Evolutionary conservation across 2,329 filamentous ascomycete species (phyloP).

Genomic region (Fusarium oligoseptatum): DNA sequence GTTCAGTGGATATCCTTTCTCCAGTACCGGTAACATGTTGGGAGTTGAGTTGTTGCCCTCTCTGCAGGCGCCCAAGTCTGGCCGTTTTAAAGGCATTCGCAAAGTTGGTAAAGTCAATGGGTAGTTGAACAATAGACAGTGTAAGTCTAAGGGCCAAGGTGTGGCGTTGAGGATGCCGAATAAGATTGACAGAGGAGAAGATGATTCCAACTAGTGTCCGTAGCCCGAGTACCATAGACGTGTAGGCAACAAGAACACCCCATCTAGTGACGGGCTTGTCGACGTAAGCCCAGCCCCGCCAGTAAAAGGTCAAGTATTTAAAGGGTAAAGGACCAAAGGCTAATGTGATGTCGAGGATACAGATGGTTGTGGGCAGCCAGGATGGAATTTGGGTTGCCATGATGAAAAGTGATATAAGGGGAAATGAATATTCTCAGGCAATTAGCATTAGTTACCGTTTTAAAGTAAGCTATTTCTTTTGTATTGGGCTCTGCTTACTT

Average conservation of each 20-base stretch:
- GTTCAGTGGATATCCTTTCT: not conserved
- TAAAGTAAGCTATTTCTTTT: not conserved
- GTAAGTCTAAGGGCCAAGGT: not conserved
- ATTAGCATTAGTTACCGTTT: not conserved
- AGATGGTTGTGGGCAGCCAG: not conserved
- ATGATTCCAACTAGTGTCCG: not conserved
- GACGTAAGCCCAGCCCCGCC: not conserved
- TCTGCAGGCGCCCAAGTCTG: not conserved
- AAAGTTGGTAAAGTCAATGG: not conserved
- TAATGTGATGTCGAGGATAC: not conserved
- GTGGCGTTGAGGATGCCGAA: not conserved
- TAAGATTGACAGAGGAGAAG: not conserved
- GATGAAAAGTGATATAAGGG: not conserved
- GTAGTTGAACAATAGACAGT: not conserved
- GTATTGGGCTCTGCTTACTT: not conserved
- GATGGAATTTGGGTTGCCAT: not conserved
- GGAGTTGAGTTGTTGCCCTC: not conserved
- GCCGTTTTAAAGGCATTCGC: not conserved
- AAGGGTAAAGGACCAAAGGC: not conserved
- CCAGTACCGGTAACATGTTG: not conserved
- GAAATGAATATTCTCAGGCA: not conserved
- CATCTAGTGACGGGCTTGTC: not conserved
- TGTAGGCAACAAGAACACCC: not conserved
- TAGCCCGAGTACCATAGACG: not conserved
- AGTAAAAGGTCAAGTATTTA: not conserved